Conservation (phyloP, 805 yeast genomes). For the Wickerhamiella azyma region DNA sequence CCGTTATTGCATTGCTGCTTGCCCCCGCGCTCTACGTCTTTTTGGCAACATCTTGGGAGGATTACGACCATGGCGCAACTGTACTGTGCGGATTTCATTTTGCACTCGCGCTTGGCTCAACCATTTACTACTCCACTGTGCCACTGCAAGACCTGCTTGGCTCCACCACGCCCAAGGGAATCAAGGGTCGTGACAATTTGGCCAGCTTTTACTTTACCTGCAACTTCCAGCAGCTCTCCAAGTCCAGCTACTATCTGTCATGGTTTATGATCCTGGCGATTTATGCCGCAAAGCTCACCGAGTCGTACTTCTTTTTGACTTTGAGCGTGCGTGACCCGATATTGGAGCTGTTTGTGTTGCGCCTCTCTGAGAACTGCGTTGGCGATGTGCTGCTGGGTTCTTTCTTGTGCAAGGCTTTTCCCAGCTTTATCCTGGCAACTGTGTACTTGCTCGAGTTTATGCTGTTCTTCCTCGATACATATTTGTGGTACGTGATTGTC, state of each 20-base stretch:
- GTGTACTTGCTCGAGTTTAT: constrained; percentile 49
- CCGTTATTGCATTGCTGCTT: constrained; percentile 32
- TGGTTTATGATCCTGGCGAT: constrained; percentile 57
- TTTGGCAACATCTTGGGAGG: constrained; percentile 13
- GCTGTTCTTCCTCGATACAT: constrained; percentile 66
- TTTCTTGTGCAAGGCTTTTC: constrained; percentile 41
- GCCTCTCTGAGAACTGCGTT: constrained; percentile 37
- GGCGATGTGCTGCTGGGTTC: constrained; percentile 48
- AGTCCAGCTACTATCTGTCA: constrained; percentile 46
- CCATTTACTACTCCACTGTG: constrained; percentile 43
- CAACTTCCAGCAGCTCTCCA: constrained; percentile 39
- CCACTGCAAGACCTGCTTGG: constrained; percentile 49
- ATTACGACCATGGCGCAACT: constrained; percentile 8
- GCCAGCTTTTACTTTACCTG: constrained; percentile 49
- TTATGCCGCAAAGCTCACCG: constrained; percentile 53
- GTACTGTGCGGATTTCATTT: constrained; percentile 43
- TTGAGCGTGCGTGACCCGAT: constrained; percentile 61
- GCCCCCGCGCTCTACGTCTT: constrained; percentile 15
- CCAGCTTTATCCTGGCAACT: constrained; percentile 40
- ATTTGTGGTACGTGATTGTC: constrained; percentile 75
- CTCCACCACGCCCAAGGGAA: constrained; percentile 16
- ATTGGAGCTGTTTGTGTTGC: constrained; percentile 48
- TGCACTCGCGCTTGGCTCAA: constrained; percentile 38
- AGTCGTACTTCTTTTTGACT: constrained; percentile 67
- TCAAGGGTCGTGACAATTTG: constrained; percentile 18